These are phyloP conservation scores for Radiomyces spectabilis DNA, from an alignment of 192 early-diverging fungal species.

Conservation along the genomic window DNA sequence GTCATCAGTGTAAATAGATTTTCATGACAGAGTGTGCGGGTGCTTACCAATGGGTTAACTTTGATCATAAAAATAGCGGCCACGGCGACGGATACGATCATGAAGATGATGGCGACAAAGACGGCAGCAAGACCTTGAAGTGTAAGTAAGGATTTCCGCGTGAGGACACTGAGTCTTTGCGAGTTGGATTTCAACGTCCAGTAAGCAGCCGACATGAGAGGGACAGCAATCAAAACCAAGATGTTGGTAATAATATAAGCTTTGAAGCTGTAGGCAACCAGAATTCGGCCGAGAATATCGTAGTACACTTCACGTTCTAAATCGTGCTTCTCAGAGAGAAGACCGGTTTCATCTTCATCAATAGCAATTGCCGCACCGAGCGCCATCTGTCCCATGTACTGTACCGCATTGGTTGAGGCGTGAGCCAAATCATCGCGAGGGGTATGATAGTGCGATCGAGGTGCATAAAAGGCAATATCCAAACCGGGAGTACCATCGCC, in stretches of 20 bases:
- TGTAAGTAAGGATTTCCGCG: neutral
- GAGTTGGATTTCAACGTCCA: neutral
- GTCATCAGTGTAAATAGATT: neutral
- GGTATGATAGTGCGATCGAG: slow-evolving; percentile 61
- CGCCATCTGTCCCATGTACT: slow-evolving; percentile 55
- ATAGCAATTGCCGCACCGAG: slow-evolving; percentile 38
- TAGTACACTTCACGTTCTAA: slow-evolving; percentile 33
- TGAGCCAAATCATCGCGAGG: slow-evolving; percentile 41
- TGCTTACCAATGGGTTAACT: slow-evolving; percentile 3
- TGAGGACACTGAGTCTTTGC: neutral
- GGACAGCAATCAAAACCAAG: slow-evolving; percentile 1
- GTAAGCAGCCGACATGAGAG: neutral
- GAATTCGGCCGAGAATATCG: slow-evolving; percentile 34
- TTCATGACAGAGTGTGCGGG: neutral
- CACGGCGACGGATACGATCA: neutral
- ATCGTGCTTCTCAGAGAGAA: slow-evolving; percentile 11
- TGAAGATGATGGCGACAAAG: neutral
- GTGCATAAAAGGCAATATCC: slow-evolving; percentile 57
- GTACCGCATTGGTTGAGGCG: slow-evolving; percentile 42
- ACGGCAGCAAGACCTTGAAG: neutral
- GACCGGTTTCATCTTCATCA: slow-evolving; percentile 41
- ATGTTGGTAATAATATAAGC: slow-evolving; percentile 8
- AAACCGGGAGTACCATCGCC: slow-evolving; percentile 51
- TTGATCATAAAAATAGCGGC: neutral
- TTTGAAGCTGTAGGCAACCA: slow-evolving; percentile 17